Evolutionary conservation across 2,329 filamentous ascomycete species (phyloP), one percentile per base, ranked within the genome.

Genomic region (Monilinia polystroma): DNA sequence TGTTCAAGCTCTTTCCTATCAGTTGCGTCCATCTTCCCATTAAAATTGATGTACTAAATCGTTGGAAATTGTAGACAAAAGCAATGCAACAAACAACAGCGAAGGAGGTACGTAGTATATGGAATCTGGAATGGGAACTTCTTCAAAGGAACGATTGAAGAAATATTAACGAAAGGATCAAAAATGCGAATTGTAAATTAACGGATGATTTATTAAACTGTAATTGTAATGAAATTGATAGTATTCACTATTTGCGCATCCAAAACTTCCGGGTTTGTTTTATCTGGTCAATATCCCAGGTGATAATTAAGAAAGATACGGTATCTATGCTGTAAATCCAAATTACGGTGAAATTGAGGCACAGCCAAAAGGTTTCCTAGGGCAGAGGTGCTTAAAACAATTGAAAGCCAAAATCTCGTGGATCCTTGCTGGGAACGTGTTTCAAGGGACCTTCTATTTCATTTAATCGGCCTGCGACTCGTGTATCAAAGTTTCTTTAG

Each of bases 1-100:
- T 66, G 41, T 63, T 70, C 60, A n/a, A 65, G n/a, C 43, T 75
- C 74, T 67, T 73, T 76, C 11, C 69, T 70, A 66, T 64, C 65
- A 35, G 51, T 47, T 55, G 65, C 47, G n/a, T 66, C 63, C 63
- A 66, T 66, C 45, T 60, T 60, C 57, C 12, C 58, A 60, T 60
- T 51, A 45, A 60, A 29, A 60, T 51, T 12, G 58, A 51, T 60
- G 23, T 38, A 60, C 43, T 51, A 7, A 38, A 51, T 12, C 4
- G 58, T 51, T 60, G 45, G 43, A 59, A 23, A n/a, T 52, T 26
- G 47, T 8, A 29, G 51, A 59, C 23, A 65, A 32, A 35, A 54
- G 52, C 54, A 35, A 35, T 35, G 38, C 54, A 55, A 63, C n/a
- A 47, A 56, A 26, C n/a, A 56, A 64, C 38, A n/a, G 32, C 29